Base-by-base conservation (phyloP, 2,329 filamentous ascomycete genomes). In the Thyridium curvatum region DNA sequence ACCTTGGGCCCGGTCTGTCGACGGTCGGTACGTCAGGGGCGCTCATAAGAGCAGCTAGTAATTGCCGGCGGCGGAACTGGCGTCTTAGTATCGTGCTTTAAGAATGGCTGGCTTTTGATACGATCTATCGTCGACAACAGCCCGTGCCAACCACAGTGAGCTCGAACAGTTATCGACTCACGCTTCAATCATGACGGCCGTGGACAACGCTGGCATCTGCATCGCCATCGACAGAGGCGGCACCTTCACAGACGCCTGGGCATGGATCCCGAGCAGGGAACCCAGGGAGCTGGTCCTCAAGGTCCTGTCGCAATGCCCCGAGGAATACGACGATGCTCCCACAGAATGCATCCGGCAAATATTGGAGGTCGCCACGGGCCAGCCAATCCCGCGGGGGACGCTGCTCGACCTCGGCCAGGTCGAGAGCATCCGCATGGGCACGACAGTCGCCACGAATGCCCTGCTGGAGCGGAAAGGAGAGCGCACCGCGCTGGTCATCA, bases 241-340 rank as follows among this genome's bases (percentile, higher is more conserved):
- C 35, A 83, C 79, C 21, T 83, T 84, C 57, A 82, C 78, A 33
- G 79, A 84, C 53, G 78, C 55, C 70, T 82, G 15, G 74, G 79
- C 45, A 8, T 77, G 77, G 41, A 76, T 18, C 74, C 77, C 44
- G 71, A 69, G 18, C 4, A 79, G 78, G 66, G 69, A 77, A 56
- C 69, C 77, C 57, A 77, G 83, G 56, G 79, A 84, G 50, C 65
- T 83, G 26, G 58, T 84, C 38, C 80, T 85, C 57, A 85, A 85
- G 58, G 67, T 84, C 1, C 69, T 84, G 18, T 84, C 80, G 1
- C 79, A 79, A 46, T 79, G 83, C 49, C 81, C 80, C 0, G 62
- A 66, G 18, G 82, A 84, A 55, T 84, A 85, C 55, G 63, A 75
- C 35, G 81, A 85, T 61, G 81, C 81, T 2, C 80, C 81, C 0